phyloP scores from a whole-genome alignment of 2,329 filamentous ascomycete genomes.

The Didymella arachidicola region DNA sequence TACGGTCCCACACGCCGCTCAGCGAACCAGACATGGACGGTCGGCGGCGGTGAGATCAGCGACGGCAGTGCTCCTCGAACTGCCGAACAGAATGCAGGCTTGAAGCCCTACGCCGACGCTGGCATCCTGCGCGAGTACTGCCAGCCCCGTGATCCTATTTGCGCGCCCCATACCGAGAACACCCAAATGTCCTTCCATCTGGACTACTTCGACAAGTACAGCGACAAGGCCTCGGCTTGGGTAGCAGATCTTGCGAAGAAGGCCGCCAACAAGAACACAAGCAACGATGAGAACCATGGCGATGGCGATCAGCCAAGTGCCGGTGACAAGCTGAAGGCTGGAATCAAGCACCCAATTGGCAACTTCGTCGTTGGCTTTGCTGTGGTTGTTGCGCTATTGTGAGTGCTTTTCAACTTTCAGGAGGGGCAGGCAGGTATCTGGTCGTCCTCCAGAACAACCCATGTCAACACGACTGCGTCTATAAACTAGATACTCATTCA shows the following conservation, averaged over 20 bases:
- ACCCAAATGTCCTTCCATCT: slow-evolving; percentile 65
- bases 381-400: slow-evolving; percentile 32
- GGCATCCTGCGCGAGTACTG: slow-evolving; percentile 69
- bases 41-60: slow-evolving; percentile 33
- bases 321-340: slow-evolving; percentile 29
- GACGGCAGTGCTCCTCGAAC: slow-evolving; percentile 34
- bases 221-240: slow-evolving; percentile 36
- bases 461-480: slow-evolving; percentile 6
- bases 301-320: slow-evolving; percentile 26
- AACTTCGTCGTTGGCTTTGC: slow-evolving; percentile 33
- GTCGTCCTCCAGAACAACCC: not conserved
- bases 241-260: slow-evolving; percentile 31
- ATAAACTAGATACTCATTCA: slow-evolving; percentile 27
- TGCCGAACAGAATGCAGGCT: slow-evolving; percentile 30
- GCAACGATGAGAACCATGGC: slow-evolving; percentile 15
- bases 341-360: slow-evolving; percentile 33
- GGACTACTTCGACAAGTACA: slow-evolving; percentile 59
- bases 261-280: slow-evolving; percentile 22
- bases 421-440: slow-evolving; percentile 1
- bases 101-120: slow-evolving; percentile 44
- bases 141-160: slow-evolving; percentile 68
- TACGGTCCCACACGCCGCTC: slow-evolving; percentile 38
- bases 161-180: slow-evolving; percentile 58
- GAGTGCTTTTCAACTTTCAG: slow-evolving; percentile 21
- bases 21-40: slow-evolving; percentile 35